phyloP scores from a whole-genome alignment of 768 basidiomycete genomes.

The Leccinum fibrillosum region DNA sequence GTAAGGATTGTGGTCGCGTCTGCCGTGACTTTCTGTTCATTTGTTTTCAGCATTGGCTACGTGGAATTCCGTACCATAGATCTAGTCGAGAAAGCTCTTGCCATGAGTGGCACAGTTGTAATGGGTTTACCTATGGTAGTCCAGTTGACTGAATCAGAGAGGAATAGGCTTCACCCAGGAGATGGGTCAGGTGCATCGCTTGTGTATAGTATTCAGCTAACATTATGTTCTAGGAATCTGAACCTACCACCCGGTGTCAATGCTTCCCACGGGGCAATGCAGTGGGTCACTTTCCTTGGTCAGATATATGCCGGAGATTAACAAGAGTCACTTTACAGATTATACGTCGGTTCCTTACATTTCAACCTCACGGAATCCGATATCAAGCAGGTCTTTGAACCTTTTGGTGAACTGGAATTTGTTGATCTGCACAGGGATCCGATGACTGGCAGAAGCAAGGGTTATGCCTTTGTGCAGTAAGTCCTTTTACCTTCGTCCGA shows the following conservation, averaged over 20 bases:
- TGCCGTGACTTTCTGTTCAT: conserved; percentile 1
- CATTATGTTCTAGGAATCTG: conserved; percentile 51
- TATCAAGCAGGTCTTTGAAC: conserved; percentile 98
- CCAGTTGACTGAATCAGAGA: conserved; percentile 94
- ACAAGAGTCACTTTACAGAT: conserved; percentile 41
- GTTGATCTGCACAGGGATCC: conserved; percentile 97
- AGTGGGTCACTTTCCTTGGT: conserved; percentile 49
- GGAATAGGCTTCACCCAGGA: conserved; percentile 85
- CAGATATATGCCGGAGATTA: conserved; percentile 8
- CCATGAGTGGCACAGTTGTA: conserved; percentile 89
- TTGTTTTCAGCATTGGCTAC: conserved; percentile 81
- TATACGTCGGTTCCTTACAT: conserved; percentile 96
- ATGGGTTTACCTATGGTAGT: conserved; percentile 98
- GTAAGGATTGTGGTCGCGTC: conserved; percentile 42
- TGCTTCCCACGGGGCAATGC: conserved; percentile 79
- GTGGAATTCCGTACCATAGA: conserved; percentile 94
- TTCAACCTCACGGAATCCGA: conserved; percentile 97
- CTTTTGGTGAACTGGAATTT: conserved; percentile 97
- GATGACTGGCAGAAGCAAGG: conserved; percentile 93
- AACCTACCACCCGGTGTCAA: conserved; percentile 84
- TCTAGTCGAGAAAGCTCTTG: conserved; percentile 85
- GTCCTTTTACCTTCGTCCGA: conserved; percentile 22
- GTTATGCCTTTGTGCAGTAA: conserved; percentile 96
- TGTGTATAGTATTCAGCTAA: conserved; percentile 9
- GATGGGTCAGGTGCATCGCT: conserved; percentile 59